Conservation (phyloP, 306 rosid genomes). For the Inga leiocalycina region DNA sequence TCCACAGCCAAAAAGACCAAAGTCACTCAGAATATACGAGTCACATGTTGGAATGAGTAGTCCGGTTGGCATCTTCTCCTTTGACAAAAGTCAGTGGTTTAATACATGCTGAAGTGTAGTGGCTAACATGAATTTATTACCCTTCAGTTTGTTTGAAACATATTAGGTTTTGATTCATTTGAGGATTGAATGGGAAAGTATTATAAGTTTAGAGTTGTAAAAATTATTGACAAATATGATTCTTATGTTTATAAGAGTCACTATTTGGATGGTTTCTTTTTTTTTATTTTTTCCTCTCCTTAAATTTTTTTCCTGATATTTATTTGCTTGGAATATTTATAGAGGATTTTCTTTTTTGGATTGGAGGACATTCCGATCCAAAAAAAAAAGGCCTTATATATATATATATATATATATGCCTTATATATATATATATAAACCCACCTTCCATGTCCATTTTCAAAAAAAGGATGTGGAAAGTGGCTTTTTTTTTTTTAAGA, state of each 20-base stretch:
- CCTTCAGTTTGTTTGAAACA: background rate
- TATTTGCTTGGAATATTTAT: too few species aligned
- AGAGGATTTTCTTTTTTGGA: too few species aligned
- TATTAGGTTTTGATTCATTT: background rate
- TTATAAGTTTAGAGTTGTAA: background rate
- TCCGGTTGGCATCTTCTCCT: slow-evolving; percentile 57
- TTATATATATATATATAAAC: too few species aligned
- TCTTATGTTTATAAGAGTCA: background rate
- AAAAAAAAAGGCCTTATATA: too few species aligned
- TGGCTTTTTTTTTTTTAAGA: too few species aligned
- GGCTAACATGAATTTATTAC: background rate
- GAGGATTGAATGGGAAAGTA: slow-evolving; percentile 4
- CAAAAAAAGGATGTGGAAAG: too few species aligned
- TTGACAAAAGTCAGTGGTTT: background rate
- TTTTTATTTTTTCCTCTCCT: too few species aligned
- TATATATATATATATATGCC: too few species aligned
- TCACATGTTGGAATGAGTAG: slow-evolving; percentile 86
- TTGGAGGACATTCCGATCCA: too few species aligned
- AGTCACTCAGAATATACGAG: slow-evolving; percentile 54
- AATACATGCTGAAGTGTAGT: background rate
- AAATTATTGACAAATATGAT: slow-evolving; percentile 8
- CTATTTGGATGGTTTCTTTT: too few species aligned
- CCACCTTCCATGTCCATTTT: too few species aligned
- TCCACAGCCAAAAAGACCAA: slow-evolving; percentile 88
- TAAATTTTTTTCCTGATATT: too few species aligned